A percentile compares a stretch with the other conserved stretches of the same genome.
Conservation (phyloP, 352 stramenopile species). For the Pythium myriotylum region DNA sequence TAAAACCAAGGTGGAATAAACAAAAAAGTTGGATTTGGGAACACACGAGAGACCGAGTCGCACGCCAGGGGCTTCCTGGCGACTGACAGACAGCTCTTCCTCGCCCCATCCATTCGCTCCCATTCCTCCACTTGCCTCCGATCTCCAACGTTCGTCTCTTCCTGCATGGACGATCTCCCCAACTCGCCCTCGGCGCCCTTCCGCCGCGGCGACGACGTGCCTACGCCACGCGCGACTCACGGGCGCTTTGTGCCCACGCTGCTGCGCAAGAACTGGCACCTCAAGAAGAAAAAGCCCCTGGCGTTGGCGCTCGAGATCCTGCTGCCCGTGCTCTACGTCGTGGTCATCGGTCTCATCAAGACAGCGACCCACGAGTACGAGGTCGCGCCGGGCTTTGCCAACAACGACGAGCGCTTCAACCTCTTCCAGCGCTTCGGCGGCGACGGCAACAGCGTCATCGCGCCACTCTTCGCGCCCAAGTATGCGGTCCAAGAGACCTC, state of each 20-base stretch:
- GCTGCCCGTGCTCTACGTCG: slow-evolving; percentile 59
- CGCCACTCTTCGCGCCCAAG: slow-evolving; percentile 30
- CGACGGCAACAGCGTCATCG: slow-evolving; percentile 40
- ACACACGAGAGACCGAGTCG: too few relatives aligned
- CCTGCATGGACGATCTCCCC: not conserved
- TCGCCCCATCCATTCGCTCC: not conserved
- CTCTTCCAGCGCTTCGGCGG: slow-evolving; percentile 43
- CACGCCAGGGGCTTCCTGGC: too few relatives aligned
- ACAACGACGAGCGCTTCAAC: slow-evolving; percentile 35
- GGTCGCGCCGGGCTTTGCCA: slow-evolving; percentile 41
- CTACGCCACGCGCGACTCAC: slow-evolving; percentile 10
- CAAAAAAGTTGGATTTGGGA: not conserved
- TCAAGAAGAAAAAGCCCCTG: slow-evolving; percentile 68
- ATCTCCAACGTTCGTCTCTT: not conserved
- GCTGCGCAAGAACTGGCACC: slow-evolving; percentile 79
- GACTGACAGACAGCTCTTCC: too few relatives aligned
- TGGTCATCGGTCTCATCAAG: slow-evolving; percentile 62
- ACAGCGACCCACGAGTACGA: slow-evolving; percentile 35
- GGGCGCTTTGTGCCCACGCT: slow-evolving; percentile 57
- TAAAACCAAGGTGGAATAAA: not conserved
- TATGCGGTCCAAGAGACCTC: slow-evolving; percentile 62
- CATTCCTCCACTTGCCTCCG: not conserved
- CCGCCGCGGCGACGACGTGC: not conserved
- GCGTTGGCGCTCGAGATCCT: slow-evolving; percentile 60
- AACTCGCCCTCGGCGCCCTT: slow-evolving; percentile 8